Percentiles rank a stretch among this genome's conserved stretches.
phyloP scores from a whole-genome alignment of 768 basidiomycete species.

The Rhodosporidiobolus sp. region DNA sequence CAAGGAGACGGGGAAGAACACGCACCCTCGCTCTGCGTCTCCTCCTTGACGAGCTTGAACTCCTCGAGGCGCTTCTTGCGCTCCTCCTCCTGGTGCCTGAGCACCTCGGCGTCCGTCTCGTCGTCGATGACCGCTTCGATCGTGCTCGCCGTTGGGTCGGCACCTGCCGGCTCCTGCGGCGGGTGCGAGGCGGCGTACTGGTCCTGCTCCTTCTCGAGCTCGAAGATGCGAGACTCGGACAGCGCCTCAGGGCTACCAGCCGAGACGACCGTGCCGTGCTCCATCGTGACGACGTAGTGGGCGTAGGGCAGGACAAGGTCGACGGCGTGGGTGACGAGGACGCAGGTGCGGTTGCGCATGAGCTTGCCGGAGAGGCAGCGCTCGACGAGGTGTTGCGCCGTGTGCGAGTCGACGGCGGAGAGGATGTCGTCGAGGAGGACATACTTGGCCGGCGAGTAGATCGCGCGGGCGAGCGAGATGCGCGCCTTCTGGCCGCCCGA shows the following conservation, averaged over 20 bases:
- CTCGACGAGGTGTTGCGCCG: conserved; percentile 76
- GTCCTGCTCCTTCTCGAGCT: conserved; percentile 25
- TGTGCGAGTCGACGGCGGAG: conserved; percentile 58
- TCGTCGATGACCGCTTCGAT: conserved; percentile 20
- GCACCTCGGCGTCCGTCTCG: conserved; percentile 8
- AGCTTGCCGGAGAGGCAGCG: conserved; percentile 77
- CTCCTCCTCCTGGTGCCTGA: conserved; percentile 8
- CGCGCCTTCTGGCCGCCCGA: conserved; percentile 42
- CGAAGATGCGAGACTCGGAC: background rate
- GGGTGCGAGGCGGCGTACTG: background rate
- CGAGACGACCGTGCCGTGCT: conserved; percentile 26
- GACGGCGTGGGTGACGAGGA: conserved; percentile 92
- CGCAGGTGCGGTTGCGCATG: conserved; percentile 70
- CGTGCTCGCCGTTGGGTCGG: conserved; percentile 18
- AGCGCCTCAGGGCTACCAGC: conserved; percentile 14
- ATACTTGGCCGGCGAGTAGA: conserved; percentile 74
- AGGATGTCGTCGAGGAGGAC: conserved; percentile 41
- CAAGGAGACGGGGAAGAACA: background rate
- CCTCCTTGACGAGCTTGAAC: conserved; percentile 38
- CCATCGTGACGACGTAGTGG: conserved; percentile 57
- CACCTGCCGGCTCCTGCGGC: background rate
- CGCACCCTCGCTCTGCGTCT: conserved; percentile 29
- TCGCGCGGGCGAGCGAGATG: conserved; percentile 72
- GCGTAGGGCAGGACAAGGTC: conserved; percentile 80
- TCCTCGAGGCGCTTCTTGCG: conserved; percentile 13